Conservation (phyloP, 176 grass and related monocot genomes). For the Musa acuminata region DNA sequence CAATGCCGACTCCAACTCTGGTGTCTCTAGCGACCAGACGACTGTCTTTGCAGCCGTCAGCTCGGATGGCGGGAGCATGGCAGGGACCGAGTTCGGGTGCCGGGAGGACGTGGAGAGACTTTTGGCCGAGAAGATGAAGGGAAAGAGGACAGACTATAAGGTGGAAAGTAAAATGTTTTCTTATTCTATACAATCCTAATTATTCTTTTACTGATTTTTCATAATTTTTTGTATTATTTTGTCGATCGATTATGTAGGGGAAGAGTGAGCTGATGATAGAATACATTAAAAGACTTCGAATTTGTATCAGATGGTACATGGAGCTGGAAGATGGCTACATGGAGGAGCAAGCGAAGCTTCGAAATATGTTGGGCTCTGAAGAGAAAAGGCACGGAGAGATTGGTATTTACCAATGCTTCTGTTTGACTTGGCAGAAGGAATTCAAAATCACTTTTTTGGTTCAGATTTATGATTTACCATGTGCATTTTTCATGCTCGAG, state of each 20-base stretch:
- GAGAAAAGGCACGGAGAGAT: slow-evolving; percentile 36
- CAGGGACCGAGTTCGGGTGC: slow-evolving; percentile 40
- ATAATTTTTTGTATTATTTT: background rate
- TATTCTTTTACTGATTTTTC: background rate
- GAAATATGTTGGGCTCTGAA: slow-evolving; percentile 34
- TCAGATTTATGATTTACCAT: background rate
- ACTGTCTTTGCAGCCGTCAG: too few species aligned
- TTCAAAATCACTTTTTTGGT: background rate
- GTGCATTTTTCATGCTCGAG: too few species aligned
- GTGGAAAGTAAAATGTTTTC: slow-evolving; percentile 9
- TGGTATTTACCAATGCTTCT: slow-evolving; percentile 30
- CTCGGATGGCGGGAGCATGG: too few species aligned
- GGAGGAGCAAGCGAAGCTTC: slow-evolving; percentile 59
- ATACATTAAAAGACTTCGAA: slow-evolving; percentile 77
- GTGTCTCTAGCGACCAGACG: background rate
- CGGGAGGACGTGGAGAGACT: slow-evolving; percentile 71
- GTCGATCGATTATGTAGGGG: slow-evolving; percentile 28
- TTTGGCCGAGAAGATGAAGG: slow-evolving; percentile 73
- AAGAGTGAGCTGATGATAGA: slow-evolving; percentile 69
- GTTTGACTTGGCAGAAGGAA: background rate
- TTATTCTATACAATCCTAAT: background rate
- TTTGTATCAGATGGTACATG: slow-evolving; percentile 46
- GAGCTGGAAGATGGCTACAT: slow-evolving; percentile 61
- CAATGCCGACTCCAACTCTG: slow-evolving; percentile 32
- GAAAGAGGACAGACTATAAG: slow-evolving; percentile 72